Conservation (phyloP, 2,329 filamentous ascomycete species). For the Calonectria pseudoturangicola region DNA sequence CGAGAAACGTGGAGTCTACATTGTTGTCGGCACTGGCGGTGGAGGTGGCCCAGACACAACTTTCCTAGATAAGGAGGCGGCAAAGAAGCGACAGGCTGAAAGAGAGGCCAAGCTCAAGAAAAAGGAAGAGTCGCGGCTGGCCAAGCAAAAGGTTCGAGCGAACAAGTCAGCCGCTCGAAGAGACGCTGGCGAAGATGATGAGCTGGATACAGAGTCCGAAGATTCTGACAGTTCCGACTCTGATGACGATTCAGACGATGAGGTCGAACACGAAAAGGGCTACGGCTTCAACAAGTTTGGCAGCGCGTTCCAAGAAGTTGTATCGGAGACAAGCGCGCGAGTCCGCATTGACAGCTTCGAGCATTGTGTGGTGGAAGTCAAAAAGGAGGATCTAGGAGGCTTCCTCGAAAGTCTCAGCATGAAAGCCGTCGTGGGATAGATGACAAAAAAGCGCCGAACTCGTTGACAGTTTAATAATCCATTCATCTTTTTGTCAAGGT, state of each 20-base stretch:
- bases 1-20: slow-evolving; percentile 89
- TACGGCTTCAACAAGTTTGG: slow-evolving; percentile 93
- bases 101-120: slow-evolving; percentile 78
- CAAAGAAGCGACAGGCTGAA: slow-evolving; percentile 77
- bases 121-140: slow-evolving; percentile 74
- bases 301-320: slow-evolving; percentile 95
- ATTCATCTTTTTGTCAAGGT: slow-evolving; percentile 22
- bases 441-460: background rate
- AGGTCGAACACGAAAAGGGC: slow-evolving; percentile 73
- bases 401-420: slow-evolving; percentile 95
- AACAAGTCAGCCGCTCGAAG: slow-evolving; percentile 77
- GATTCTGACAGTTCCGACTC: slow-evolving; percentile 64
- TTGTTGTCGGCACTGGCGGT: slow-evolving; percentile 94
- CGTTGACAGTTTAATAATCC: slow-evolving; percentile 1
- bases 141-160: slow-evolving; percentile 75
- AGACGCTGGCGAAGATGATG: slow-evolving; percentile 67
- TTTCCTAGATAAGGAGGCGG: slow-evolving; percentile 80
- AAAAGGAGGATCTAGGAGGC: slow-evolving; percentile 92
- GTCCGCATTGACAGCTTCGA: slow-evolving; percentile 98
- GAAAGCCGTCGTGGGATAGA: slow-evolving; percentile 85
- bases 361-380: slow-evolving; percentile 97
- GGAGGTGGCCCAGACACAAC: slow-evolving; percentile 85
- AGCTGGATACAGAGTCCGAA: slow-evolving; percentile 67
- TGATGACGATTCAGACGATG: slow-evolving; percentile 70
- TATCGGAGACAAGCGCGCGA: slow-evolving; percentile 90